These are phyloP conservation scores for Septoria linicola DNA, from an alignment of 2,329 filamentous ascomycete genomes.

Conservation along the genomic window DNA sequence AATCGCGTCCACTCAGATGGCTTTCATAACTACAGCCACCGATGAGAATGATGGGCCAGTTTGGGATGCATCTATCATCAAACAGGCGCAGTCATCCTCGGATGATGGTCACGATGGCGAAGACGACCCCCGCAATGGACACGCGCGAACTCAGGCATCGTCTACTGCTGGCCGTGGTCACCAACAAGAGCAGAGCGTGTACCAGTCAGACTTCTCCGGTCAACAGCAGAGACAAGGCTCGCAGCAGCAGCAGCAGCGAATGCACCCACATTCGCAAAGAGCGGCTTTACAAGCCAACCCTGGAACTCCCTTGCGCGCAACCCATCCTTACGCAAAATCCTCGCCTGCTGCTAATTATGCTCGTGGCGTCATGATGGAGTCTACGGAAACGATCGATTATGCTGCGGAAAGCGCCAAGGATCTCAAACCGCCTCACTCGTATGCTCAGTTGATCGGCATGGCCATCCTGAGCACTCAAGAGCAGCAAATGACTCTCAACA, in stretches of 20 bases:
- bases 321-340: slow-evolving; percentile 41
- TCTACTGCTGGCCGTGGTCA: slow-evolving; percentile 20
- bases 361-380: slow-evolving; percentile 53
- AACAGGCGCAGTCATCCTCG: slow-evolving; percentile 43
- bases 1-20: slow-evolving; percentile 93
- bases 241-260: slow-evolving; percentile 30
- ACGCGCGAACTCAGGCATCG: slow-evolving; percentile 12
- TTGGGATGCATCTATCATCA: slow-evolving; percentile 45
- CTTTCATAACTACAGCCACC: slow-evolving; percentile 88
- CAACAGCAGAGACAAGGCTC: slow-evolving; percentile 27
- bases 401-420: slow-evolving; percentile 82
- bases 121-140: slow-evolving; percentile 30
- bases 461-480: slow-evolving; percentile 85
- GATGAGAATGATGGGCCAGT: slow-evolving; percentile 69
- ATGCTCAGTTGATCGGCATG: slow-evolving; percentile 94
- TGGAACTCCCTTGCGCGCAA: slow-evolving; percentile 39
- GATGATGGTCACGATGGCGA: slow-evolving; percentile 43
- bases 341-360: slow-evolving; percentile 50
- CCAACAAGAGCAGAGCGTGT: slow-evolving; percentile 27
- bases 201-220: slow-evolving; percentile 28
- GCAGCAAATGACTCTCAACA: slow-evolving; percentile 84
- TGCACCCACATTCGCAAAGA: slow-evolving; percentile 40
- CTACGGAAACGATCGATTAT: slow-evolving; percentile 65
- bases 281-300: slow-evolving; percentile 35
- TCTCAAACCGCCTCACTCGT: slow-evolving; percentile 93